Evolutionary conservation across 306 rosid genomes (phyloP), one percentile per base, ranked within the genome.

Genomic region (Cicer cuneatum): DNA sequence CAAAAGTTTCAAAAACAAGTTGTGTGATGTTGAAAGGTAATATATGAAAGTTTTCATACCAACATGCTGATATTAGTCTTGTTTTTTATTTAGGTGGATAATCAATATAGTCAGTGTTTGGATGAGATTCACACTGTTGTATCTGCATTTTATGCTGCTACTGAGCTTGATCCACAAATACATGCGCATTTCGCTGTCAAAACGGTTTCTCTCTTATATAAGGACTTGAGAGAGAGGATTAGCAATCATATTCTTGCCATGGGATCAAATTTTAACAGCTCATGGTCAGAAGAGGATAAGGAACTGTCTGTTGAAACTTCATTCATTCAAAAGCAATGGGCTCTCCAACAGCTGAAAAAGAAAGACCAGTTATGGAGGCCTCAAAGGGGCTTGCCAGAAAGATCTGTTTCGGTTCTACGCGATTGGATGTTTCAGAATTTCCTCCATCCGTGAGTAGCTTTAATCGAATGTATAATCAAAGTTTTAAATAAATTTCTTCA

Each of bases 361-460:
- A 94, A 94, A 74, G 95, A 92, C 67, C 99, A 88, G 11, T 59
- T 92, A 66, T 94, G 97, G 98, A 88, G 97, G 60, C 98, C 98
- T 4, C 98, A 93, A 75, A 88, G 98, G 80, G 98, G 98, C 66
- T 88, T 93, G 88, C 98, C 98, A 0, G 98, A 93, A 73, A 88
- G 88, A 85, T 93, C 98, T 9, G 97, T 93, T 63, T 91, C 98
- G 0, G 98, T 91, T 72, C 80, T 93, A 24, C 80, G 97, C 2
- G 88, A 89, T 7, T 94, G 97, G 99, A 91, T 94, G 97, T 94
- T 91, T 87, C 96, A 90, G 69, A 94, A 94, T 82, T 94, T 94
- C 78, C 97, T 94, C 74, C 97, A 91, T 84, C 99, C 99, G 97
- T 94, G 74, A 86, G 95, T 73, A 73, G 16, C 57, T 39, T 0